phyloP scores from a whole-genome alignment of 352 stramenopile species.

The Phytopythium ostracodes region DNA sequence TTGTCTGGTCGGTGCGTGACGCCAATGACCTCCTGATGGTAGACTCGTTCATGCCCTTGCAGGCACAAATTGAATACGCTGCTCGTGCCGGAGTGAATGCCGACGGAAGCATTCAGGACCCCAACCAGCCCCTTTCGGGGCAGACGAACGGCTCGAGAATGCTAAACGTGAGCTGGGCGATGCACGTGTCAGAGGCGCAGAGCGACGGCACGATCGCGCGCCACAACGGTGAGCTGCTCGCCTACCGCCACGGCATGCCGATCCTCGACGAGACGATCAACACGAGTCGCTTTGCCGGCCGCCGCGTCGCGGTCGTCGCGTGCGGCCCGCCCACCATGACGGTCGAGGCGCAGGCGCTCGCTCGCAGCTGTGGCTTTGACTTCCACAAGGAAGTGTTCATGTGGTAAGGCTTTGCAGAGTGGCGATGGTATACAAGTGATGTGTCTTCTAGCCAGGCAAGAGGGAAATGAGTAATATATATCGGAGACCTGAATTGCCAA shows the following conservation, averaged over 20 bases:
- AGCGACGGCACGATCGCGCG: conserved; percentile 39
- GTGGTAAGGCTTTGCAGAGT: conserved; percentile 36
- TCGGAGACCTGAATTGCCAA: not conserved
- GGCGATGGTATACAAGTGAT: not conserved
- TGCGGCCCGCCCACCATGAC: conserved; percentile 74
- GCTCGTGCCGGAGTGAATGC: conserved; percentile 16
- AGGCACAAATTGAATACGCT: conserved; percentile 35
- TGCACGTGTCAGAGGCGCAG: conserved; percentile 56
- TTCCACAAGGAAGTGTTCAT: conserved; percentile 86
- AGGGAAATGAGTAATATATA: not conserved
- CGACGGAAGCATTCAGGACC: conserved; percentile 33
- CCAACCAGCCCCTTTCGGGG: conserved; percentile 30
- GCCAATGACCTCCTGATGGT: conserved; percentile 67
- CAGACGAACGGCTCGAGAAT: conserved; percentile 10
- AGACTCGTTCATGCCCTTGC: conserved; percentile 59
- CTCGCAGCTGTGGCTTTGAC: conserved; percentile 61
- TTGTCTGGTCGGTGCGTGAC: conserved; percentile 61
- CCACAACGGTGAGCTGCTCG: conserved; percentile 48
- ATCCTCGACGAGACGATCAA: conserved; percentile 74
- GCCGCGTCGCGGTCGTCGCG: conserved; percentile 62
- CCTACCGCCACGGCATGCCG: conserved; percentile 45
- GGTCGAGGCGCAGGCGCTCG: conserved; percentile 56
- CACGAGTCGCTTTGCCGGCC: conserved; percentile 51
- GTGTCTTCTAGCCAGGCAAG: not conserved
- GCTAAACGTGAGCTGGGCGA: conserved; percentile 51